Base-by-base conservation (phyloP, 2,329 filamentous ascomycete genomes). In the Cordyceps fumosorosea region DNA sequence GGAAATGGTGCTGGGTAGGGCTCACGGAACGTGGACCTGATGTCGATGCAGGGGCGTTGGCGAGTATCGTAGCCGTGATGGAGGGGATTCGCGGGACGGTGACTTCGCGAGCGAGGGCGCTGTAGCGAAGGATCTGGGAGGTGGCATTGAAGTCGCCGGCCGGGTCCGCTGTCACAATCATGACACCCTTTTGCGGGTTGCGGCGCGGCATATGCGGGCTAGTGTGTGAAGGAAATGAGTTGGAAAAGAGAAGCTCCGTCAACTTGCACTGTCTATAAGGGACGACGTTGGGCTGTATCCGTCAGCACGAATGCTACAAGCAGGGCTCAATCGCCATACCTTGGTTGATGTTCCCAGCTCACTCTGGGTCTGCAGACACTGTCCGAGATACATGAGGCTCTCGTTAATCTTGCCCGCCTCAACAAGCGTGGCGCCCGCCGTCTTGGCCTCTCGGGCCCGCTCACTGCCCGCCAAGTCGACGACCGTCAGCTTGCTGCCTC, bases 331-430 rank as follows among this genome's bases (percentile, higher is more conserved):
- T 8, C 6, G 11, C 64, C 72, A 53, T 80, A 90, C 89, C 83
- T 91, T 93, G 71, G 83, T 85, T 14, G 86, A 87, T 65, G 81
- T 87, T 50, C 88, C 87, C 37, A 87, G 82, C 68, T 93, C 91
- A 64, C 89, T 93, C 73, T 97, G 93, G 82, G 96, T 93, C 72
- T 98, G 93, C 68, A 99, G 83, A 72, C 95, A 99, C 71, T 98
- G 95, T 0, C 95, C 95, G 1, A 99, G 83, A 72, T 97, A 98
- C 95, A 99, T 99, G 71, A 99, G 78, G 71, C 91, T 96, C 75
- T 97, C 93, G 71, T 99, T 99, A 73, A 99, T 99, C 77, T 98
- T 98, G 59, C 95, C 95, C 42, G 93, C 95, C 77, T 99, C 95
- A 0, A 90, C 93, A 16, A 99, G 83, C 0, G 93, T 97, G 4